These are phyloP conservation scores for Boletus rubroflammeus DNA, from an alignment of 768 basidiomycete genomes.

Conservation along the genomic window DNA sequence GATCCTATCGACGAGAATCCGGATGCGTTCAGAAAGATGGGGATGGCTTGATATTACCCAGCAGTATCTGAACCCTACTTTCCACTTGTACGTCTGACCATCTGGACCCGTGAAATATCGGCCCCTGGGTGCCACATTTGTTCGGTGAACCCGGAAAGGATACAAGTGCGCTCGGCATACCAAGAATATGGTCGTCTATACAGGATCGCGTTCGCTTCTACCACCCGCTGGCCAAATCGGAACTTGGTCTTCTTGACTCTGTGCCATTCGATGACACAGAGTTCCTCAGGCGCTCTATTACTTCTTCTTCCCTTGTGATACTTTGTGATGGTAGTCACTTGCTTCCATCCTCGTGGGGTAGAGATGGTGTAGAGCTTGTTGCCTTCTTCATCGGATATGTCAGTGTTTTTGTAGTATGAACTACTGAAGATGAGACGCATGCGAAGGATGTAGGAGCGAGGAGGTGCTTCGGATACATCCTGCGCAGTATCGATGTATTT, in stretches of 20 bases:
- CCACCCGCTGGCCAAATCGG: conserved; percentile 22
- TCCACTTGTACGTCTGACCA: conserved; percentile 32
- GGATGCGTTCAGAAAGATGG: neutral
- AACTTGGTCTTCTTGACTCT: conserved; percentile 25
- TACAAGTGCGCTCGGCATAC: neutral
- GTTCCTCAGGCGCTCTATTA: conserved; percentile 1
- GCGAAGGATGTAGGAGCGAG: neutral
- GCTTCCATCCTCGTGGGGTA: conserved; percentile 13
- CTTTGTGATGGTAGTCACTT: conserved; percentile 13
- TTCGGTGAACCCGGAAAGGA: neutral
- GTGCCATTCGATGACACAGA: conserved; percentile 33
- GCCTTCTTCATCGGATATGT: conserved; percentile 13
- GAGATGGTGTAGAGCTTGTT: conserved; percentile 19
- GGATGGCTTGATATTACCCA: conserved; percentile 19
- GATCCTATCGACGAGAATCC: neutral
- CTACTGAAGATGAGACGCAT: conserved; percentile 19
- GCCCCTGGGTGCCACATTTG: conserved; percentile 9
- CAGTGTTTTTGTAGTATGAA: conserved; percentile 17
- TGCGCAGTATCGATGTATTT: neutral
- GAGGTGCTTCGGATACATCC: neutral
- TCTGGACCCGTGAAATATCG: conserved; percentile 31
- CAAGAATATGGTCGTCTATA: conserved; percentile 7
- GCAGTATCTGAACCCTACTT: conserved; percentile 16
- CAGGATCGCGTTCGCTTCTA: conserved; percentile 16
- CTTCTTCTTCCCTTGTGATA: neutral